phyloP scores from a whole-genome alignment of 1,284 basidiomycete genomes.

The Ustilago tritici region DNA sequence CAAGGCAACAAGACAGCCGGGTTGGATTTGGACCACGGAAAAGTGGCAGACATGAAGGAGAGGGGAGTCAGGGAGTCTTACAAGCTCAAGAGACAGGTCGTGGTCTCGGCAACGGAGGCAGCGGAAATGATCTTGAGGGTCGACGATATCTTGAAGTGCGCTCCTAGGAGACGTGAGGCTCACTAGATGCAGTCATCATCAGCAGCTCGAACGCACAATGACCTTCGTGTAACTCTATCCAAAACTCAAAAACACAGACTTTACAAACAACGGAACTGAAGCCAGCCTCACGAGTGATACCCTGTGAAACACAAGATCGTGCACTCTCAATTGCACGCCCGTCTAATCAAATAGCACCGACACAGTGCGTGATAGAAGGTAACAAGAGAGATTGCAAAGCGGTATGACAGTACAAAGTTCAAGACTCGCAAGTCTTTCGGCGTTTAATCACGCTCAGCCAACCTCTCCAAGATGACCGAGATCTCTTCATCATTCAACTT shows the following conservation, averaged over 20 bases:
- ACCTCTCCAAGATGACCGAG: constrained; percentile 60
- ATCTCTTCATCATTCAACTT: constrained; percentile 64
- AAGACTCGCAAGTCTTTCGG: background rate
- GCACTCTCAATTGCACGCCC: background rate
- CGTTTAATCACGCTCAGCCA: constrained; percentile 65
- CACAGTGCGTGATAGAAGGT: background rate
- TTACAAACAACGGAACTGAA: background rate
- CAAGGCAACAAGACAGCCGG: constrained; percentile 87
- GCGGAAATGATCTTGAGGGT: constrained; percentile 98
- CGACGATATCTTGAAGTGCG: constrained; percentile 75
- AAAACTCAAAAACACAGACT: background rate
- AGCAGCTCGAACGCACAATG: background rate
- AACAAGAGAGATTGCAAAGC: constrained; percentile 2
- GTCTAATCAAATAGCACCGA: background rate
- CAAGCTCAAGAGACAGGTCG: constrained; percentile 95
- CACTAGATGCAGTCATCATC: constrained; percentile 49
- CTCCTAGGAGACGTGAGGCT: constrained; percentile 75
- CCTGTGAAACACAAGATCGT: no score
- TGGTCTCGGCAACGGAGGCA: constrained; percentile 93
- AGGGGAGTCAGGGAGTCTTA: constrained; percentile 95
- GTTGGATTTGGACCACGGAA: constrained; percentile 88
- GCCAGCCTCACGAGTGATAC: background rate
- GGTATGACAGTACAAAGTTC: background rate
- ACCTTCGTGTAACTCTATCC: background rate
- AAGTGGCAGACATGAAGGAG: constrained; percentile 86